Evolutionary conservation across 345 rosid genomes (phyloP).

Genomic region (Citrus reticulata): DNA sequence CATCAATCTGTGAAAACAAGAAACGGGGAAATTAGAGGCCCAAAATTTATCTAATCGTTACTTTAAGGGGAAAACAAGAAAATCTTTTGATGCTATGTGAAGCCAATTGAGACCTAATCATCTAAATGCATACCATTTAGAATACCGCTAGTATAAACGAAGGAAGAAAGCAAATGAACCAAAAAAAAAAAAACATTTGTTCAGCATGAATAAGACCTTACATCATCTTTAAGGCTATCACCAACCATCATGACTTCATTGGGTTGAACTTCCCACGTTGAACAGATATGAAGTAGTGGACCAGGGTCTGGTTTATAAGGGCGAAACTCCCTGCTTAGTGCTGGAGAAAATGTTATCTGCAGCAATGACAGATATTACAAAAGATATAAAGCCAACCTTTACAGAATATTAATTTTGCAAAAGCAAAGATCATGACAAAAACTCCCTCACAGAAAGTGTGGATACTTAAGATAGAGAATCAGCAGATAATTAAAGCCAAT

Average conservation of each 20-base stretch:
- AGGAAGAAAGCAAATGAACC: background rate
- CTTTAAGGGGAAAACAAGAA: too few species aligned
- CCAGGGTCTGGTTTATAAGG: conserved; percentile 93
- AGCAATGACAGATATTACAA: conserved; percentile 5
- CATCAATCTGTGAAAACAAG: background rate
- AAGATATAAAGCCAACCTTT: background rate
- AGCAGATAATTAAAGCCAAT: background rate
- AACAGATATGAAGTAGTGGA: conserved; percentile 86
- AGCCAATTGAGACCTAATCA: background rate
- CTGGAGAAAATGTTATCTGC: conserved; percentile 77
- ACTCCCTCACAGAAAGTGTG: background rate
- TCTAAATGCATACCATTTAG: background rate
- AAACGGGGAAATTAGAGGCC: background rate
- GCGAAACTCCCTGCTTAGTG: conserved; percentile 92
- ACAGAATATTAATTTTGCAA: background rate
- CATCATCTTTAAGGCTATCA: conserved; percentile 97
- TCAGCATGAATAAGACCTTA: conserved; percentile 26
- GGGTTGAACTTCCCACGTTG: conserved; percentile 74
- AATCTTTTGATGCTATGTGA: background rate
- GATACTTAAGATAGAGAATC: background rate
- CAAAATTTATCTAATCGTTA: background rate
- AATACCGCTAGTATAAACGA: background rate
- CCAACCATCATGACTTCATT: conserved; percentile 93
- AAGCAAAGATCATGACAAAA: background rate
- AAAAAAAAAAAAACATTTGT: background rate